phyloP scores from a whole-genome alignment of 768 basidiomycete species.

The Leccinum variicolor region DNA sequence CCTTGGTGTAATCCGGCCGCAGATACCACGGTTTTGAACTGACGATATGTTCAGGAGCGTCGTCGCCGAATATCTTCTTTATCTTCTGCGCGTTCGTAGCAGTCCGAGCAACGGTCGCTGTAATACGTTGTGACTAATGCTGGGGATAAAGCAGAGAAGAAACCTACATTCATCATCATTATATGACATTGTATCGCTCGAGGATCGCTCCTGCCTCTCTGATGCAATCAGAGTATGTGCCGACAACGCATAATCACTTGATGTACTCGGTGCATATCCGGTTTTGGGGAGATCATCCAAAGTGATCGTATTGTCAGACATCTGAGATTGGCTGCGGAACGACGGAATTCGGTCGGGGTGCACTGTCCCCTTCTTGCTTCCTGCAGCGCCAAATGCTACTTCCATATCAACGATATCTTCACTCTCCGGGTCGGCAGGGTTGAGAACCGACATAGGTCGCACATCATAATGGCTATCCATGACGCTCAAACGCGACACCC shows the following conservation, averaged over 20 bases:
- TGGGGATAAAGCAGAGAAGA: neutral
- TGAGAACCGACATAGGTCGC: constrained; percentile 37
- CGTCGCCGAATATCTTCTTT: constrained; percentile 12
- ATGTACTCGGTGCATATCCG: constrained; percentile 19
- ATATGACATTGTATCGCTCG: constrained; percentile 19
- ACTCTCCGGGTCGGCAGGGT: constrained; percentile 38
- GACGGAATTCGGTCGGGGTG: constrained; percentile 25
- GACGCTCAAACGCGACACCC: constrained; percentile 66
- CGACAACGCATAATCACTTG: constrained; percentile 25
- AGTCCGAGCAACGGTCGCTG: constrained; percentile 23
- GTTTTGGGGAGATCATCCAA: constrained; percentile 24
- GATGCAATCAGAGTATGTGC: constrained; percentile 23
- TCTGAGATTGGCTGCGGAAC: constrained; percentile 32
- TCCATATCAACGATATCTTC: constrained; percentile 61
- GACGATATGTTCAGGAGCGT: constrained; percentile 45
- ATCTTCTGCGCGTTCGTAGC: constrained; percentile 51
- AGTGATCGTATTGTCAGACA: constrained; percentile 34
- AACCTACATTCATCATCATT: constrained; percentile 26
- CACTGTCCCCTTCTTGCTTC: constrained; percentile 27
- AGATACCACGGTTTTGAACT: constrained; percentile 78
- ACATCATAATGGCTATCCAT: constrained; percentile 49
- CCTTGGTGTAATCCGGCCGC: constrained; percentile 70
- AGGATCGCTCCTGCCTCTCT: constrained; percentile 19
- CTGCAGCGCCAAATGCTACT: constrained; percentile 43
- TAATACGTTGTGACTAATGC: constrained; percentile 1